Evolutionary conservation across 352 stramenopile genomes (phyloP).

Genomic region (Phytophthora tubulina): DNA sequence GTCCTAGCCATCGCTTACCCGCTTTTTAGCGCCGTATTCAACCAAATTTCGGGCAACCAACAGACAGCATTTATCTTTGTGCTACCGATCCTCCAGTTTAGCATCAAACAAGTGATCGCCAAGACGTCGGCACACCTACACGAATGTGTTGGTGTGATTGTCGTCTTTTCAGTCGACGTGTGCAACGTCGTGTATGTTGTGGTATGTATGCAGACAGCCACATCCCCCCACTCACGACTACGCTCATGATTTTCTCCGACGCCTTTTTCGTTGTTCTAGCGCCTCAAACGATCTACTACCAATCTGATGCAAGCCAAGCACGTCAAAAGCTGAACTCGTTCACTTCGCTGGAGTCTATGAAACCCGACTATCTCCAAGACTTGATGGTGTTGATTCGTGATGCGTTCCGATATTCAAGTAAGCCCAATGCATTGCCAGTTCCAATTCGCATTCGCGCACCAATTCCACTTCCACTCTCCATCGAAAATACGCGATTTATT

Average conservation of each 20-base stretch:
- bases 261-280: conserved; percentile 15
- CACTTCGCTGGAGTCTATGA: background rate
- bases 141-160: conserved; percentile 27
- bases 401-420: conserved; percentile 13
- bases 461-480: conserved; percentile 19
- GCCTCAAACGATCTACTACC: conserved; percentile 20
- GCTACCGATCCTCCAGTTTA: conserved; percentile 2
- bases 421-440: background rate
- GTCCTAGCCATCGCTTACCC: conserved; percentile 25
- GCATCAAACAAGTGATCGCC: conserved; percentile 31
- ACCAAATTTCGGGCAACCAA: background rate
- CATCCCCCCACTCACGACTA: conserved; percentile 19
- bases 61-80: conserved; percentile 1
- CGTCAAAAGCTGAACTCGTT: background rate
- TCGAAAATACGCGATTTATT: conserved; percentile 24
- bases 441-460: conserved; percentile 27
- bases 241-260: conserved; percentile 27
- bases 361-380: background rate
- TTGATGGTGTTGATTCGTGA: conserved; percentile 5
- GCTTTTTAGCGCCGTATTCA: conserved; percentile 13
- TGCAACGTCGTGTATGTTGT: conserved; percentile 42
- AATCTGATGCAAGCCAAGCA: background rate
- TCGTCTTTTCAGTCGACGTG: conserved; percentile 42
- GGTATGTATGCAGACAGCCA: conserved; percentile 36
- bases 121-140: conserved; percentile 19